These are phyloP conservation scores for Calocera viscosa DNA, from an alignment of 768 basidiomycete species.

Conservation along the genomic window DNA sequence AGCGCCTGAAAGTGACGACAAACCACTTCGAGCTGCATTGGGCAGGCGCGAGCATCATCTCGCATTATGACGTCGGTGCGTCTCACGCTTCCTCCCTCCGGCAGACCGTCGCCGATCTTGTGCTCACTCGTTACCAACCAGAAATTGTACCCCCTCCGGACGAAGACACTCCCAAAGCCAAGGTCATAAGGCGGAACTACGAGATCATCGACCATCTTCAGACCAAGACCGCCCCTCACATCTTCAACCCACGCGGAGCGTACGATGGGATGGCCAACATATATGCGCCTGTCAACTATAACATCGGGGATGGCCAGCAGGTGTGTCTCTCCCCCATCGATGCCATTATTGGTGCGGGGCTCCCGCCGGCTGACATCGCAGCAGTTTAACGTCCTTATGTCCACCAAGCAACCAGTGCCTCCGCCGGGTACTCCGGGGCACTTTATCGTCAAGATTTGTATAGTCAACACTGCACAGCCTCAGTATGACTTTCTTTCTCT, in stretches of 20 bases:
- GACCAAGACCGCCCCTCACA: neutral
- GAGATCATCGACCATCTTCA: conserved; percentile 3
- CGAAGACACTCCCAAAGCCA: too few relatives aligned
- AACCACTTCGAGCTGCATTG: neutral
- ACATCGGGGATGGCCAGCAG: neutral
- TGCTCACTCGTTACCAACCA: neutral
- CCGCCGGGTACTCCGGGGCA: neutral
- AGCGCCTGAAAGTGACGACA: neutral
- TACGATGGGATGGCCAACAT: neutral
- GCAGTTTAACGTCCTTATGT: conserved; percentile 1
- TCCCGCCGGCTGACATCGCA: neutral
- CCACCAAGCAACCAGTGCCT: neutral
- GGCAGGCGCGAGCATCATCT: neutral
- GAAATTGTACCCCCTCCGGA: neutral
- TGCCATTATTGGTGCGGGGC: too few relatives aligned
- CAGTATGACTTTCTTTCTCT: neutral
- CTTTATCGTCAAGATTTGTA: neutral
- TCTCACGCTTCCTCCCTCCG: neutral
- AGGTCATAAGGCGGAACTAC: neutral
- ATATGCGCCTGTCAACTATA: neutral
- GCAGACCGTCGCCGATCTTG: too few relatives aligned
- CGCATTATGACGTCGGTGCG: conserved; percentile 3
- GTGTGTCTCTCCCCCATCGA: neutral
- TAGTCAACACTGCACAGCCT: neutral
- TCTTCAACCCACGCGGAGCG: neutral